A percentile compares a stretch with the other conserved stretches of the same genome.
These are phyloP conservation scores for Gonium pectorale DNA, from an alignment of 139 green algal genomes.

Conservation along the genomic window DNA sequence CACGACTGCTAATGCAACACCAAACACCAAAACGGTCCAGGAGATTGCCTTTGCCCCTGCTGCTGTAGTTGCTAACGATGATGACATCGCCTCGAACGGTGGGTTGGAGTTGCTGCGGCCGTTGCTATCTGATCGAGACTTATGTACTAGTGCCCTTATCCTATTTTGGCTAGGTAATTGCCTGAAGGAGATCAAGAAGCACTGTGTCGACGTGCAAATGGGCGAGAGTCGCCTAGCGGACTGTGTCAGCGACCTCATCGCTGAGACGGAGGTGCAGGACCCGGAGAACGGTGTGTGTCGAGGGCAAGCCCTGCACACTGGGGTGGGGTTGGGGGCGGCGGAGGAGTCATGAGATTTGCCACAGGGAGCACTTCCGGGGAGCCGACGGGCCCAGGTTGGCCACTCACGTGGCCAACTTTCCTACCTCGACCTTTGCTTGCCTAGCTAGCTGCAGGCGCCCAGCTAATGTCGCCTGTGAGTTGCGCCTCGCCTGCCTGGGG, in stretches of 20 bases:
- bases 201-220: slow-evolving; percentile 61
- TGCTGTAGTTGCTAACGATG: slow-evolving; percentile 47
- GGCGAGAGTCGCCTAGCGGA: slow-evolving; percentile 62
- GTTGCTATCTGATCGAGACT: too few relatives aligned
- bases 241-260: slow-evolving; percentile 69
- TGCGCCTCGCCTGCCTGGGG: background rate
- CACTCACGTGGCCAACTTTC: too few relatives aligned
- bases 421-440: too few relatives aligned
- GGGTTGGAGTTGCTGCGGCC: too few relatives aligned
- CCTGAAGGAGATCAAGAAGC: slow-evolving; percentile 58
- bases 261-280: slow-evolving; percentile 36
- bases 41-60: slow-evolving; percentile 43
- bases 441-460: too few relatives aligned
- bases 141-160: background rate
- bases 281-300: slow-evolving; percentile 38
- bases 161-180: slow-evolving; percentile 62
- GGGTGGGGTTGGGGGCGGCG: background rate
- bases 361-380: too few relatives aligned
- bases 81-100: slow-evolving; percentile 52
- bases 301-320: background rate
- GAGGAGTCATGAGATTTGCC: too few relatives aligned
- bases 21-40: slow-evolving; percentile 31
- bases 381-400: too few relatives aligned
- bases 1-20: too few relatives aligned
- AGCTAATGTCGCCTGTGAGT: too few relatives aligned